Conservation (phyloP, 495 filamentous ascomycete species). For the Aspergillus sclerotiicarbonarius region DNA sequence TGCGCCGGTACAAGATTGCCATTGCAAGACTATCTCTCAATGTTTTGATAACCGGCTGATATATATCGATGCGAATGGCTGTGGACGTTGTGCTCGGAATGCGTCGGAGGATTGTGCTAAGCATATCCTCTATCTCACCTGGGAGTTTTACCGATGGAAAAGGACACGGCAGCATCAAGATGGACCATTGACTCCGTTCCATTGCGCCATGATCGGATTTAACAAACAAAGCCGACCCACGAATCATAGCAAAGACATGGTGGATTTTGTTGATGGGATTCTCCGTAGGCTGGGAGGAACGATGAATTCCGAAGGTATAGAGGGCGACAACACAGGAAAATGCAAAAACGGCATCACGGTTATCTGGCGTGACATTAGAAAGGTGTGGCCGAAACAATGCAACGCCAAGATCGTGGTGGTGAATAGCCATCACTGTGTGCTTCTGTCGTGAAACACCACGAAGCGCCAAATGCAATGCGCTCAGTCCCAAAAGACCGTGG, state of each 20-base stretch:
- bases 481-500: neutral
- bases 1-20: neutral
- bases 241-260: neutral
- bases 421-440: neutral
- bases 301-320: neutral
- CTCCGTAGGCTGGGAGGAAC: neutral
- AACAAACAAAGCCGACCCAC: neutral
- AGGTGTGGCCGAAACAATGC: neutral
- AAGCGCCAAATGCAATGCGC: neutral
- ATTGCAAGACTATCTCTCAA: neutral
- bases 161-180: neutral
- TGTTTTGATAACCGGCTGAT: neutral
- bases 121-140: neutral
- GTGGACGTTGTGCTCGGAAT: neutral
- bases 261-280: neutral
- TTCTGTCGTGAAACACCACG: neutral
- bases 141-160: neutral
- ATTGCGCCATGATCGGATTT: neutral
- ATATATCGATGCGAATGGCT: neutral
- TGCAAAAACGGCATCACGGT: neutral
- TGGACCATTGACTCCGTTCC: neutral
- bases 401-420: neutral
- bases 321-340: neutral
- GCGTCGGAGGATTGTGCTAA: neutral
- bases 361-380: neutral